Evolutionary conservation across 2,329 filamentous ascomycete species (phyloP), one percentile per base, ranked within the genome.

Genomic region (Cadophora sp.): DNA sequence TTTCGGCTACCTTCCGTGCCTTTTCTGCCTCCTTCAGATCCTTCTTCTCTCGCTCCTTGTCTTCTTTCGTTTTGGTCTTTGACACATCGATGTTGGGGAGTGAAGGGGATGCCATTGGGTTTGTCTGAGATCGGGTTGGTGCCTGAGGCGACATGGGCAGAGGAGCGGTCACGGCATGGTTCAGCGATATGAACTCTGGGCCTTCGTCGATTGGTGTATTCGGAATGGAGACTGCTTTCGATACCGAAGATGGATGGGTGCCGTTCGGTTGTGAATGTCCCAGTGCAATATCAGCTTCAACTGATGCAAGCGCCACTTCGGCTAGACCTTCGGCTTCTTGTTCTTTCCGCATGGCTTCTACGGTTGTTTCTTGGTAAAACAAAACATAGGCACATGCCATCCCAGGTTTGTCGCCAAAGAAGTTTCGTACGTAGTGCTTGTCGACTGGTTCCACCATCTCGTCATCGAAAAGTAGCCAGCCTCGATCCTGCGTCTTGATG

Each of bases 361-460:
- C 86, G 0, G 87, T 89, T 3, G 87, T 98, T 79, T 99, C 95
- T 78, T 97, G 96, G 80, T 99, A 99, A 79, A 99, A 99, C 11
- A 99, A 83, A 18, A 99, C 94, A 75, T 99, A 99, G 36, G 96
- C 96, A 74, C 94, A 97, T 11, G 96, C 96, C 78, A 96, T 88
- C 3, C 93, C 94, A 0, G 91, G 90, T 75, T 92, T 93, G 77
- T 97, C 96, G 18, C 96, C 96, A 74, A 99, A 99, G 80, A 99
- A 99, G 78, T 97, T 97, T 71, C 91, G 88, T 45, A 99, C 96
- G 76, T 96, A 99, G 76, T 92, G 90, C 79, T 97, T 97, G 79
- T 97, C 94, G 5, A 99, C 96, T 0, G 96, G 96, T 78, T 99
- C 96, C 4, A 99, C 96, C 88, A 98, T 94, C 80, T 99, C 96